Conservation (phyloP, 228 moss, liverwort and hornwort genomes). For the Sphagnum fallax region DNA sequence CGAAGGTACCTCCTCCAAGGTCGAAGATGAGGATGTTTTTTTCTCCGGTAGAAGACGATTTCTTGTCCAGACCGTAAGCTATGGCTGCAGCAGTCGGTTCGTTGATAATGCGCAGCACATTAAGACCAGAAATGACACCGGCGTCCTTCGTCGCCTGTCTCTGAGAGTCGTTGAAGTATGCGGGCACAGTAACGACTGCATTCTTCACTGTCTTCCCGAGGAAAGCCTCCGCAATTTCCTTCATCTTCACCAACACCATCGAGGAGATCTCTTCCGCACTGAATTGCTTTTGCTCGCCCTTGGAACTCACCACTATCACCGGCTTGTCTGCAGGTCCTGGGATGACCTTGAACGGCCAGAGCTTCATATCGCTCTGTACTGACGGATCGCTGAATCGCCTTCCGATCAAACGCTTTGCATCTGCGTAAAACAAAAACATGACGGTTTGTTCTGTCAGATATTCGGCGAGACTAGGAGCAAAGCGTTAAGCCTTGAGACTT, state of each 20-base stretch:
- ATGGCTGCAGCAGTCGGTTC: conserved; percentile 58
- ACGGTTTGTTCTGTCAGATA: too few species aligned
- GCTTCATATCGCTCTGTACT: conserved; percentile 52
- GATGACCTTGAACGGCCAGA: conserved; percentile 47
- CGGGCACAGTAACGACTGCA: conserved; percentile 48
- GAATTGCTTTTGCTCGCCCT: conserved; percentile 45
- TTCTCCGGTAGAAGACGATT: conserved; percentile 15
- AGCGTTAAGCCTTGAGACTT: too few species aligned
- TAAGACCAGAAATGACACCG: conserved; percentile 41
- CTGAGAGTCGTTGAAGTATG: conserved; percentile 17
- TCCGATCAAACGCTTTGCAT: conserved; percentile 46
- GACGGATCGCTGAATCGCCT: conserved; percentile 26
- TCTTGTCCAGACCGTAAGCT: conserved; percentile 52
- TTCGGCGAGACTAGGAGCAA: too few species aligned
- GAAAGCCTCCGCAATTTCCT: conserved; percentile 46
- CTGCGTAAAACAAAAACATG: not conserved
- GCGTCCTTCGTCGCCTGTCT: conserved; percentile 27
- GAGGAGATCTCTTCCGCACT: conserved; percentile 37
- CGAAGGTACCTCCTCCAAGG: conserved; percentile 51
- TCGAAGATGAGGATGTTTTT: conserved; percentile 55
- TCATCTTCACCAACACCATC: conserved; percentile 28
- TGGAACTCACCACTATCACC: conserved; percentile 27
- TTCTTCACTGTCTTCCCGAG: conserved; percentile 40
- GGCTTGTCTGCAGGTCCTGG: conserved; percentile 37
- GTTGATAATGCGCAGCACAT: conserved; percentile 43